Percentiles rank a stretch among this genome's conserved stretches.
phyloP scores from a whole-genome alignment of 768 basidiomycete genomes.

The Hydnum rufescens region DNA sequence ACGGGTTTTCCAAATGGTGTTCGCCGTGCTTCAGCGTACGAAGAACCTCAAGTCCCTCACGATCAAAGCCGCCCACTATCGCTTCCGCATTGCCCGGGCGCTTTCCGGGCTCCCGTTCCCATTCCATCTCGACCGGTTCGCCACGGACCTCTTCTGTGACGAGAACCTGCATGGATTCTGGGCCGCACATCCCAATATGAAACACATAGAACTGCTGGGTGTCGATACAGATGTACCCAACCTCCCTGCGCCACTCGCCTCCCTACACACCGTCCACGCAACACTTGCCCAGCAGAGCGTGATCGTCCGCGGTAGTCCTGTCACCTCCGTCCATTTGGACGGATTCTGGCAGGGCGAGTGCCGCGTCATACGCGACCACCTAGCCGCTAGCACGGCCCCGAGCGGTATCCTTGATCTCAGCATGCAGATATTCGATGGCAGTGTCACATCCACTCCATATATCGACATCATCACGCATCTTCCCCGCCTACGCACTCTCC shows the following conservation, averaged over 20 bases:
- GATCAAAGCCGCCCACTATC: background rate
- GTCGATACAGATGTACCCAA: background rate
- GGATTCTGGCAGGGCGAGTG: background rate
- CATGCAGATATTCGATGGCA: background rate
- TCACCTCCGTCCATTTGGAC: background rate
- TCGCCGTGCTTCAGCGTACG: background rate
- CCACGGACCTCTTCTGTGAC: background rate
- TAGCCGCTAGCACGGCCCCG: background rate
- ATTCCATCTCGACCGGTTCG: background rate
- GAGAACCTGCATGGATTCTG: background rate
- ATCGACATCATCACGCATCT: background rate
- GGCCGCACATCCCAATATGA: background rate
- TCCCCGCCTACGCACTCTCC: background rate
- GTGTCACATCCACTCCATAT: background rate
- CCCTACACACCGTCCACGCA: background rate
- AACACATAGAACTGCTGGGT: background rate
- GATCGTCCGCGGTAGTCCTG: background rate
- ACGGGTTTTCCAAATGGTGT: background rate
- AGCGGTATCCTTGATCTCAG: background rate
- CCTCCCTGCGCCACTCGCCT: background rate
- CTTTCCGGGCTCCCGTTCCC: background rate
- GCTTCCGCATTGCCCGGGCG: background rate
- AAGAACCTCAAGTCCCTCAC: background rate
- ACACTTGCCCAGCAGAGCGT: background rate
- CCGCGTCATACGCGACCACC: background rate